phyloP scores from a whole-genome alignment of 805 yeast genomes.

The Candida maesae region DNA sequence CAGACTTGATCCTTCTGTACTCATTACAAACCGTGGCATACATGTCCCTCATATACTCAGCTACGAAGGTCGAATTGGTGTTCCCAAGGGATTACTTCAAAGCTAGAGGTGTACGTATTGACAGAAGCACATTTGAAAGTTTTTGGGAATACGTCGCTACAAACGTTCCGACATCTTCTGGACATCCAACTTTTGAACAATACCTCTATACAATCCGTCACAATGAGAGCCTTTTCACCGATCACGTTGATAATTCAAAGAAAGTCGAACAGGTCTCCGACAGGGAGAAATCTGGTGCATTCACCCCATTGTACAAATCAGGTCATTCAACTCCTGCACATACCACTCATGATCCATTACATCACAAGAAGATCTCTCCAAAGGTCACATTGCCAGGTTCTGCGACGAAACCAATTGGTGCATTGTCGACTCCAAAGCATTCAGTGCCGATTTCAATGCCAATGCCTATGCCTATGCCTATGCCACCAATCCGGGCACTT shows the following conservation, averaged over 20 bases:
- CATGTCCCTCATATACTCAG: slow-evolving; percentile 8
- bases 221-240: background rate
- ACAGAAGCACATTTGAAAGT: background rate
- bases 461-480: too few relatives aligned
- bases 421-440: too few relatives aligned
- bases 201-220: background rate
- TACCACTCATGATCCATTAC: background rate
- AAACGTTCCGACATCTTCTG: background rate
- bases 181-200: background rate
- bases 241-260: too few relatives aligned
- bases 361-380: background rate
- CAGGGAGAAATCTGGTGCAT: too few relatives aligned
- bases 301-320: too few relatives aligned
- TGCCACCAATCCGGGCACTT: too few relatives aligned
- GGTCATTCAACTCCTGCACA: background rate
- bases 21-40: slow-evolving; percentile 8
- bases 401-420: too few relatives aligned
- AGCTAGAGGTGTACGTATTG: background rate
- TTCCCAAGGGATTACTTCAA: slow-evolving; percentile 18
- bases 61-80: slow-evolving; percentile 1
- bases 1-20: slow-evolving; percentile 19
- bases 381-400: too few relatives aligned
- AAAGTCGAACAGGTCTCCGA: too few relatives aligned
- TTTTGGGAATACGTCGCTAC: slow-evolving; percentile 2
- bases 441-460: background rate